A percentile compares a stretch with the other conserved stretches of the same genome.
phyloP scores from a whole-genome alignment of 2,329 filamentous ascomycete genomes.

The Graphilbum ipis-grandicollis region DNA sequence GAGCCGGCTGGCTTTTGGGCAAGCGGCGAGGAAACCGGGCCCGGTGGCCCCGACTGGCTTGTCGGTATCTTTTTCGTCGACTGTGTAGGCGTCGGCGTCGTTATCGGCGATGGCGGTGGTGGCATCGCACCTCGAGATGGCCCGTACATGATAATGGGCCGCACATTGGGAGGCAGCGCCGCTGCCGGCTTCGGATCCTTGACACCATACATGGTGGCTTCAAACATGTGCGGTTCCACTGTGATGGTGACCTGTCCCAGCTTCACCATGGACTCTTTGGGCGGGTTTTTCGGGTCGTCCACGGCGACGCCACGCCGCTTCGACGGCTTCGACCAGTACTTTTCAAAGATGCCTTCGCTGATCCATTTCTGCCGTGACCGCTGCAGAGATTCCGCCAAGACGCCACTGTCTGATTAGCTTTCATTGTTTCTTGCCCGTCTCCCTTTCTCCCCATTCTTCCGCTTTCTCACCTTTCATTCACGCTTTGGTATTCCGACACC shows the following conservation, averaged over 20 bases:
- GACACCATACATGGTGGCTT: slow-evolving; percentile 56
- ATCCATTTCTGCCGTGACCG: slow-evolving; percentile 62
- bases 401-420: slow-evolving; percentile 35
- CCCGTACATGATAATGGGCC: slow-evolving; percentile 48
- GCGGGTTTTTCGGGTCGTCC: slow-evolving; percentile 48
- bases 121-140: slow-evolving; percentile 46
- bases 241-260: slow-evolving; percentile 58
- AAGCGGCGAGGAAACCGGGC: too few relatives aligned
- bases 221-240: slow-evolving; percentile 65
- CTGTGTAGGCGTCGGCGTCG: slow-evolving; percentile 16
- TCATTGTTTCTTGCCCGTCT: slow-evolving; percentile 3
- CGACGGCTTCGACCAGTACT: slow-evolving; percentile 58
- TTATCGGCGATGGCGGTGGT: slow-evolving; percentile 12
- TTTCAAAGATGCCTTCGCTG: slow-evolving; percentile 54
- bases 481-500: slow-evolving; percentile 50
- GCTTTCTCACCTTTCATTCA: slow-evolving; percentile 46
- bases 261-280: slow-evolving; percentile 55
- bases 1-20: too few relatives aligned
- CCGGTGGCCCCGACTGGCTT: too few relatives aligned
- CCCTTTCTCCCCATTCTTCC: too few relatives aligned
- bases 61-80: slow-evolving; percentile 12
- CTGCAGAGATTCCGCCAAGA: slow-evolving; percentile 54
- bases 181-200: slow-evolving; percentile 41
- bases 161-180: slow-evolving; percentile 19
- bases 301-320: slow-evolving; percentile 49